Evolutionary conservation across 2,329 filamentous ascomycete genomes (phyloP).

Genomic region (Aspergillus versicolor): DNA sequence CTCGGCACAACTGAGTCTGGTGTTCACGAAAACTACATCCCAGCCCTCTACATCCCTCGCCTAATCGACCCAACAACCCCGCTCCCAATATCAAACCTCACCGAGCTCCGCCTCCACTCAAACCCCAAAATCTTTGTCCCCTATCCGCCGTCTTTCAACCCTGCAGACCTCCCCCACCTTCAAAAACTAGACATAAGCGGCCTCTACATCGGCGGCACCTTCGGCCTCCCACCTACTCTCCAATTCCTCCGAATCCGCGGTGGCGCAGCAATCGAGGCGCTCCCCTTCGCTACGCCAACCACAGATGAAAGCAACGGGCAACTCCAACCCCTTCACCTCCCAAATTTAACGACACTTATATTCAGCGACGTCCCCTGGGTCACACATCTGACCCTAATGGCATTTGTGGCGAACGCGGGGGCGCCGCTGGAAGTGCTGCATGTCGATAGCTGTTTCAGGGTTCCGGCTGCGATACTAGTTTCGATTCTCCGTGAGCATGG

Average conservation of each 20-base stretch:
- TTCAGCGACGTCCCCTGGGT: constrained; percentile 30
- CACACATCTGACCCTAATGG: constrained; percentile 10
- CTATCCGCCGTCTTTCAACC: constrained; percentile 19
- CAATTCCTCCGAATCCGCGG: constrained; percentile 30
- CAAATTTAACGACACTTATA: constrained; percentile 29
- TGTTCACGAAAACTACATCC: constrained; percentile 11
- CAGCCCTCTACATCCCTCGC: constrained; percentile 21
- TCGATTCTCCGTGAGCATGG: constrained; percentile 17
- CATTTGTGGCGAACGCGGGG: constrained; percentile 20
- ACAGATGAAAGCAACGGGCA: neutral
- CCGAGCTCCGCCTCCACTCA: constrained; percentile 33
- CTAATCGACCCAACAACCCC: constrained; percentile 6
- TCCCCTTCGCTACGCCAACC: constrained; percentile 5
- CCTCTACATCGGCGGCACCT: constrained; percentile 17
- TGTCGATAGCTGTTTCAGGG: constrained; percentile 27
- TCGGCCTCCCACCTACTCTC: constrained; percentile 28
- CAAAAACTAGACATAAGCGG: constrained; percentile 31
- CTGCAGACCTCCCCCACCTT: constrained; percentile 21
- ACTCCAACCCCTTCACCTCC: constrained; percentile 16
- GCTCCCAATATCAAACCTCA: constrained; percentile 28
- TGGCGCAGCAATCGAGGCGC: constrained; percentile 18
- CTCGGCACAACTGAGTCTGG: constrained; percentile 18
- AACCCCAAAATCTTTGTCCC: constrained; percentile 21
- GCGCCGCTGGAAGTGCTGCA: constrained; percentile 26
- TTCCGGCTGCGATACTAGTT: constrained; percentile 16